phyloP scores from a whole-genome alignment of 352 stramenopile genomes.

The Phytophthora foliorum region DNA sequence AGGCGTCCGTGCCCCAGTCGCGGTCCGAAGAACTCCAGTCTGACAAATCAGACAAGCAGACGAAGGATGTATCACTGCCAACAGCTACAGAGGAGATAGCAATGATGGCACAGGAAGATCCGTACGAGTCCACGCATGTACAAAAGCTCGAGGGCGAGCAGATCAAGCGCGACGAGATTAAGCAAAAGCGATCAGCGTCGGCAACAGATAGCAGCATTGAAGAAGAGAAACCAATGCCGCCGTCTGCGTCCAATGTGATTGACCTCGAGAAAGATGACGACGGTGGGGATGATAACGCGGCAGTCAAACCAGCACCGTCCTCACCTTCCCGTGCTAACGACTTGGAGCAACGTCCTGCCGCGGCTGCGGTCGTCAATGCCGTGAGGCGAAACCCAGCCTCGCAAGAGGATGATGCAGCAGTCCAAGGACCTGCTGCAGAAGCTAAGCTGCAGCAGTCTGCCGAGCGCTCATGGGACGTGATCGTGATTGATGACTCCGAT shows the following conservation, averaged over 20 bases:
- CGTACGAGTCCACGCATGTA: slow-evolving; percentile 20
- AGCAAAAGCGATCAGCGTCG: slow-evolving; percentile 3
- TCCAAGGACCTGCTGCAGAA: slow-evolving; percentile 11
- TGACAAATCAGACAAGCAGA: neutral
- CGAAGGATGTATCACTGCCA: slow-evolving; percentile 4
- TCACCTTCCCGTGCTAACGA: slow-evolving; percentile 9
- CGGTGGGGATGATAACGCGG: slow-evolving; percentile 3
- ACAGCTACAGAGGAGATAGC: slow-evolving; percentile 22
- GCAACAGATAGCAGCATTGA: neutral
- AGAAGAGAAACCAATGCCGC: slow-evolving; percentile 8
- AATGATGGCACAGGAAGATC: slow-evolving; percentile 40
- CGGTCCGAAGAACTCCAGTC: neutral
- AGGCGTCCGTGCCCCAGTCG: slow-evolving; percentile 2
- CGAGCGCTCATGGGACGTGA: slow-evolving; percentile 72
- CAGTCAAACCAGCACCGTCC: neutral
- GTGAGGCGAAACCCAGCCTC: slow-evolving; percentile 12
- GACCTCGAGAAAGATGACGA: slow-evolving; percentile 19
- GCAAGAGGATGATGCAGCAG: neutral
- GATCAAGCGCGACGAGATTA: slow-evolving; percentile 29
- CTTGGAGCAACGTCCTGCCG: neutral
- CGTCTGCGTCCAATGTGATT: slow-evolving; percentile 14
- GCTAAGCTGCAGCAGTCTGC: slow-evolving; percentile 33
- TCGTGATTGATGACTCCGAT: slow-evolving; percentile 74
- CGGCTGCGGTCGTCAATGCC: slow-evolving; percentile 18
- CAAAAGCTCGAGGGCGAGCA: slow-evolving; percentile 4